Base-by-base conservation (phyloP, 345 rosid species). In the Eucalyptus cloeziana region DNA sequence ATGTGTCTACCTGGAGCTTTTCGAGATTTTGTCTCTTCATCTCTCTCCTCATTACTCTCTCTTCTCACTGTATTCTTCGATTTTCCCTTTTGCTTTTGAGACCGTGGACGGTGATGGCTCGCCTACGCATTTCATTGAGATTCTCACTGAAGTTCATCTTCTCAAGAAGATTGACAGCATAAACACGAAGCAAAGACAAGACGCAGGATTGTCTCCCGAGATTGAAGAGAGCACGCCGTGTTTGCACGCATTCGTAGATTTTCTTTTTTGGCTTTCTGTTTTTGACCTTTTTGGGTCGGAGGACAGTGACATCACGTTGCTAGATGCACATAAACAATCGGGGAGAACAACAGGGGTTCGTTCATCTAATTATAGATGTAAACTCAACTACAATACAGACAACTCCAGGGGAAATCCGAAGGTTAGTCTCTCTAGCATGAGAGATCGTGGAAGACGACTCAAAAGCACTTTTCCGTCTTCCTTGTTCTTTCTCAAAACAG, bases 1-100 rank as follows among this genome's bases (percentile, higher is more conserved):
- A 5, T 15, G 27, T 8, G 60, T 0, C 60, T 12, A 21, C 8
- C 6, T 0, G 27, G 25, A 22, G 60, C 27, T 54, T 21, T 21
- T 5, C n/a, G 27, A 54, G 25, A 54, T 54, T 54, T 54, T 54
- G 12, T 2, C 5, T 22, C 60, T 22, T 54, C 27, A 54, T 22
- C 27, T 22, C 60, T 22, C 12, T 54, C 25, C 60, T 54, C 12
- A 0, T 54, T 22, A 2, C 5, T 4, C 11, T 54, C 0, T 8
- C 60, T 21, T 54, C 25, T 54, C 60, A 8, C 2, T 4, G 0
- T 22, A 8, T 54, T 54, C 60, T 54, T 22, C 3, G 1, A 54
- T 54, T 54, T 22, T 8, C 60, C 60, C 11, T 8, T 22, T 22
- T 54, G 27, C 60, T 22, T 54, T 4, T 54, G 60, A 8, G 12